Conservation (phyloP, 2,329 filamentous ascomycete species). For the Nothopassalora personata region DNA sequence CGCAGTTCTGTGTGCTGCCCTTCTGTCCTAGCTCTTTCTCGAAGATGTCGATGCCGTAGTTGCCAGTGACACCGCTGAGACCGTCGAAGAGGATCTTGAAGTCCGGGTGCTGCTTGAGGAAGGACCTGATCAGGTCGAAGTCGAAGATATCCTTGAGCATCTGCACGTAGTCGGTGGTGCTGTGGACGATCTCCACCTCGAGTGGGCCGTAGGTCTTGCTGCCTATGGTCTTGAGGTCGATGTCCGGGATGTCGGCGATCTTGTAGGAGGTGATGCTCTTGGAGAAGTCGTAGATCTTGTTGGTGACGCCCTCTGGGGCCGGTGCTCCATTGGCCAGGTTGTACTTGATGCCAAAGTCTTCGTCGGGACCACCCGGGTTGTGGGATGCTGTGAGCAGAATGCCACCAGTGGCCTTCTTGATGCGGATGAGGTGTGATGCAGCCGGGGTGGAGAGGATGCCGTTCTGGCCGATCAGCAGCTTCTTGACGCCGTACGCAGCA, state of each 20-base stretch:
- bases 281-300: constrained; percentile 92
- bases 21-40: constrained; percentile 84
- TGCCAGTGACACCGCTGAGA: constrained; percentile 88
- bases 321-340: constrained; percentile 95
- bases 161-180: constrained; percentile 80
- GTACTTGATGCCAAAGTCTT: constrained; percentile 99
- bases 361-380: constrained; percentile 93
- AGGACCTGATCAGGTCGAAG: constrained; percentile 90
- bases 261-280: constrained; percentile 91
- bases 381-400: constrained; percentile 96
- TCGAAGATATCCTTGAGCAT: constrained; percentile 99
- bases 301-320: constrained; percentile 90
- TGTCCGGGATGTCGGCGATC: constrained; percentile 75
- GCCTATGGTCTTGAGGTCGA: constrained; percentile 80
- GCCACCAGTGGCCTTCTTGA: constrained; percentile 89
- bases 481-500: constrained; percentile 96
- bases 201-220: constrained; percentile 76
- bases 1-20: constrained; percentile 81
- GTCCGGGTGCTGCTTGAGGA: constrained; percentile 78
- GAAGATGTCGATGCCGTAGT: constrained; percentile 92
- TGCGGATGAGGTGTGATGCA: constrained; percentile 91
- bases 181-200: constrained; percentile 94
- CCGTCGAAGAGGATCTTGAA: constrained; percentile 98
- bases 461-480: constrained; percentile 91
- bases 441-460: constrained; percentile 96